Evolutionary conservation across 352 stramenopile species (phyloP), one percentile per base, ranked within the genome.

Genomic region (Phytophthora macrochlamydospora): DNA sequence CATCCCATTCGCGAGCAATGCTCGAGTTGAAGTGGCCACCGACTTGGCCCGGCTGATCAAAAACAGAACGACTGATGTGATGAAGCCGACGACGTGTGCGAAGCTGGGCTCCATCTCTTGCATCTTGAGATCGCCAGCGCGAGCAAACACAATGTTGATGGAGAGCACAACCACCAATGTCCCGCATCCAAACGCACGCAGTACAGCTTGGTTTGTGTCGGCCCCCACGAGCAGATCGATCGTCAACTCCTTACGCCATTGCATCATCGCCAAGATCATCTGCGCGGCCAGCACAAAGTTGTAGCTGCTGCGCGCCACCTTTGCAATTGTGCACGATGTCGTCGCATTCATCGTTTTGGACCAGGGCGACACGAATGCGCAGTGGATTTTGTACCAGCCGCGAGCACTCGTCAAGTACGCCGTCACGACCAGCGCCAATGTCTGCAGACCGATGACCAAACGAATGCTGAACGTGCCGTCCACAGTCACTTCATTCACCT

Each of bases 71-170:
- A 72, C 38, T 2, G 73, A 71, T 12, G 54, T 7, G 29, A 75
- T 3, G 18, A 24, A 24, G 18, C 18, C 18, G 18, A 24, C 18
- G 18, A 24, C 18, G 18, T 24, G 18, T 24, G 65, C 73, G 46
- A 81, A 73, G 43, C 46, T 72, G 4, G 73, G 69, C 62, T 81
- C 69, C 57, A 81, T 73, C 54, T 78, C 73, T 52, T 79, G 69
- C 60, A 63, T 67, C 40, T 77, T 77, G 3, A 77, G 53, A 56
- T 75, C 65, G 3, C 72, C 72, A 12, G 64, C 65, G 28, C 72
- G 72, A 14, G 72, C 68, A 38, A 79, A 76, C 9, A 79, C 44
- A 30, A 80, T 55, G 48, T 77, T 80, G 52, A 80, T 75, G 11
- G 45, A 44, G 11, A 80, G 51, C 7, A 73, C 53, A 7, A 70